These are phyloP conservation scores for Xerocomus potaroensis DNA, from an alignment of 768 basidiomycete species.

Conservation along the genomic window DNA sequence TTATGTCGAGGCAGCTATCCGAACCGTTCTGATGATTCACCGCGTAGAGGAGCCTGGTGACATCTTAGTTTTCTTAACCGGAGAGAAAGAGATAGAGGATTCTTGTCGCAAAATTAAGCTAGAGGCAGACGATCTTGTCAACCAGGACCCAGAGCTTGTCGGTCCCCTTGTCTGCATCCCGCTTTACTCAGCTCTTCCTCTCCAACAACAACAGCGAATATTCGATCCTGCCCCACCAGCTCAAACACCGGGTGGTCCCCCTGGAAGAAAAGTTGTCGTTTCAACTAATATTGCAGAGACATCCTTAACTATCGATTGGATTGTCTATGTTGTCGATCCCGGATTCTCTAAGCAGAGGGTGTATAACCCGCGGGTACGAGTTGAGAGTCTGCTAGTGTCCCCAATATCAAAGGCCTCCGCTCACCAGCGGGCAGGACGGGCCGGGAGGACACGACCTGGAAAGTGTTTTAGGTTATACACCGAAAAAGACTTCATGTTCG, in stretches of 20 bases:
- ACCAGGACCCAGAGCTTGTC: conserved; percentile 65
- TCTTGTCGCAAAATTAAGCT: conserved; percentile 89
- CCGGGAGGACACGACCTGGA: conserved; percentile 92
- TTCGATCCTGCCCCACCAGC: conserved; percentile 84
- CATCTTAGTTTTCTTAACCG: conserved; percentile 91
- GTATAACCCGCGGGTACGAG: conserved; percentile 95
- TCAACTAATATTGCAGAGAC: conserved; percentile 99
- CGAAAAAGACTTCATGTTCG: conserved; percentile 93
- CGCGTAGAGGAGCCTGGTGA: conserved; percentile 93
- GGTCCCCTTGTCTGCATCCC: conserved; percentile 86
- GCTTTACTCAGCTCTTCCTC: conserved; percentile 87
- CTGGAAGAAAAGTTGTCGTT: conserved; percentile 90
- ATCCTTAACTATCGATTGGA: no score
- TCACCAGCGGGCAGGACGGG: no score
- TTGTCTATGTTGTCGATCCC: conserved; percentile 98
- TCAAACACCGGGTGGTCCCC: conserved; percentile 58
- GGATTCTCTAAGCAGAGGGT: conserved; percentile 98
- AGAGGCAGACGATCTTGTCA: conserved; percentile 81
- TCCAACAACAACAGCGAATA: conserved; percentile 93
- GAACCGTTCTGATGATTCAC: conserved; percentile 96
- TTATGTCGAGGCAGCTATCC: conserved; percentile 95
- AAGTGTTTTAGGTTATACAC: conserved; percentile 98
- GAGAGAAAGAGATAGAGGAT: conserved; percentile 98
- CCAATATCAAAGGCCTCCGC: conserved; percentile 97
- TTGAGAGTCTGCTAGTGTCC: conserved; percentile 90